Percentiles rank a stretch among this genome's conserved stretches.
Evolutionary conservation across 192 early-diverging fungal species (phyloP).

Genomic region (Anaeromyces robustus): DNA sequence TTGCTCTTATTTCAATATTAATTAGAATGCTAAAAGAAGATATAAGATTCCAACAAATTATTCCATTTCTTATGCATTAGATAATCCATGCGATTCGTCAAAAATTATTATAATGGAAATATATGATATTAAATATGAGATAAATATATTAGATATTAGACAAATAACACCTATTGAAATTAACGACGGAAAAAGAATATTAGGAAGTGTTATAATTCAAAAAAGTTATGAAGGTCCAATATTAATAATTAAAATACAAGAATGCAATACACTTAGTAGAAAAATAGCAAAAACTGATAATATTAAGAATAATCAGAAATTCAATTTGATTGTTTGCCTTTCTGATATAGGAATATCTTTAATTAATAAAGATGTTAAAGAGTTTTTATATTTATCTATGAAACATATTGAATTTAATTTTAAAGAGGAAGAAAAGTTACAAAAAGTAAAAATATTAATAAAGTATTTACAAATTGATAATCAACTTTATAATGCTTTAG

Average conservation of each 20-base stretch:
- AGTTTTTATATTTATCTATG: not conserved
- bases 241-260: not conserved
- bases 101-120: not conserved
- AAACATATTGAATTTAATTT: not conserved
- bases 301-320: not conserved
- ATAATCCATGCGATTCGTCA: not conserved
- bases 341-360: not conserved
- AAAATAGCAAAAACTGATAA: not conserved
- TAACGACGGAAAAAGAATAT: not conserved
- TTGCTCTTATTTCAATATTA: too few relatives aligned
- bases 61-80: not conserved
- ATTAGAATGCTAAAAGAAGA: not conserved
- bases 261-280: not conserved
- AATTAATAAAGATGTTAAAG: not conserved
- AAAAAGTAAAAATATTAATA: not conserved
- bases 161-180: not conserved
- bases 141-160: not conserved
- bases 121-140: not conserved
- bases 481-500: conserved; percentile 71
- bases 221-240: not conserved
- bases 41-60: not conserved
- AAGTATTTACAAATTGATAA: conserved; percentile 67
- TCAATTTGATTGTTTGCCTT: not conserved
- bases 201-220: not conserved
- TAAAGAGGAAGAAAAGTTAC: not conserved